These are phyloP conservation scores for Misopates orontium DNA, from an alignment of 257 asterid genomes.

Conservation along the genomic window DNA sequence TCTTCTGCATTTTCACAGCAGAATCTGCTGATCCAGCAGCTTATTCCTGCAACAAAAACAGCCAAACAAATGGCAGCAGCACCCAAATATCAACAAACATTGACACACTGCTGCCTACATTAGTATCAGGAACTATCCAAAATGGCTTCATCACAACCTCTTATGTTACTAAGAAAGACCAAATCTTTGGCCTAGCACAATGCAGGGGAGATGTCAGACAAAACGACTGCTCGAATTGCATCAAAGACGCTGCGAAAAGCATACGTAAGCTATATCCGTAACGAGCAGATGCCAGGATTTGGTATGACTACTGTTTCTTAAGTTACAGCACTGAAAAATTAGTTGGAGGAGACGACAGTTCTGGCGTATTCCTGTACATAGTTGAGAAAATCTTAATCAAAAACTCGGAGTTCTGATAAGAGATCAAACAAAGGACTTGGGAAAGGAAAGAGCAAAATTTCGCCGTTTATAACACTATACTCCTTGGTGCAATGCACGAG, in stretches of 20 bases:
- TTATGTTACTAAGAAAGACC: slow-evolving; percentile 30
- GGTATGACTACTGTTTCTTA: slow-evolving; percentile 72
- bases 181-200: slow-evolving; percentile 68
- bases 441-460: slow-evolving; percentile 43
- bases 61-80: slow-evolving; percentile 21
- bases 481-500: slow-evolving; percentile 79
- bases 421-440: slow-evolving; percentile 57
- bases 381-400: slow-evolving; percentile 46
- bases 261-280: slow-evolving; percentile 44
- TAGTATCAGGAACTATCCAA: slow-evolving; percentile 42
- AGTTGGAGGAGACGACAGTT: slow-evolving; percentile 51
- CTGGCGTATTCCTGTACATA: slow-evolving; percentile 42
- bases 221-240: slow-evolving; percentile 60
- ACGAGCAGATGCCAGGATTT: slow-evolving; percentile 53
- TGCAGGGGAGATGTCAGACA: slow-evolving; percentile 72
- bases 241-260: slow-evolving; percentile 45
- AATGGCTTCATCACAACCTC: slow-evolving; percentile 52
- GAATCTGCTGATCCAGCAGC: slow-evolving; percentile 50
- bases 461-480: slow-evolving; percentile 43
- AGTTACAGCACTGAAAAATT: slow-evolving; percentile 42
- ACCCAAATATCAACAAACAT: slow-evolving; percentile 41
- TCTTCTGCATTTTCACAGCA: slow-evolving; percentile 32
- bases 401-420: slow-evolving; percentile 31
- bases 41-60: slow-evolving; percentile 39
- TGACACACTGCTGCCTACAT: slow-evolving; percentile 32